Evolutionary conservation across 768 basidiomycete species (phyloP).

Genomic region (Paxillus rubicundulus): DNA sequence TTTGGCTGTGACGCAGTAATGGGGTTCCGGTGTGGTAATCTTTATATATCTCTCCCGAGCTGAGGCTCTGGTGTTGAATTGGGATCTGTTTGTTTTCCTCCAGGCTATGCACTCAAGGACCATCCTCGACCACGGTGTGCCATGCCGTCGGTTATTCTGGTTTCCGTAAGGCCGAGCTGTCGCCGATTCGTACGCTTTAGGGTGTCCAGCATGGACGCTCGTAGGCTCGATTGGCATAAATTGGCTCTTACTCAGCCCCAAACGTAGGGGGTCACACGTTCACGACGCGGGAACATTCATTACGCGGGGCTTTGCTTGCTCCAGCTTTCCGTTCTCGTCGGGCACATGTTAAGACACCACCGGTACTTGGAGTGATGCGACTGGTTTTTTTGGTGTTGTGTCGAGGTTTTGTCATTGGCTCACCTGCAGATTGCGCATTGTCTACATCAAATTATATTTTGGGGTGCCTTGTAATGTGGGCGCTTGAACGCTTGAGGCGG

Average conservation of each 20-base stretch:
- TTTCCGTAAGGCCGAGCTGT: background rate
- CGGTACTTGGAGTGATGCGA: background rate
- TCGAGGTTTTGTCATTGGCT: background rate
- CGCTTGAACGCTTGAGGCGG: slow-evolving; percentile 12
- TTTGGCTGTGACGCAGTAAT: background rate
- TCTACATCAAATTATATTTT: background rate
- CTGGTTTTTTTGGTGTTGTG: background rate
- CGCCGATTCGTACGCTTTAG: background rate
- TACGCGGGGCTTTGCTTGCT: slow-evolving; percentile 1
- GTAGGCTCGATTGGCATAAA: background rate
- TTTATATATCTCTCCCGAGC: too few relatives aligned
- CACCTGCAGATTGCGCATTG: background rate
- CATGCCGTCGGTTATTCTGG: slow-evolving; percentile 9
- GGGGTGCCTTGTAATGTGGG: slow-evolving; percentile 4
- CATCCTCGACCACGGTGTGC: too few relatives aligned
- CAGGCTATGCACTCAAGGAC: background rate
- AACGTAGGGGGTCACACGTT: background rate
- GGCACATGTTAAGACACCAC: background rate
- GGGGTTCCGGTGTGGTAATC: background rate
- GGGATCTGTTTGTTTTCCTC: background rate
- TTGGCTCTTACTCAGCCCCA: slow-evolving; percentile 3
- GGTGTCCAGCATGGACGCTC: background rate
- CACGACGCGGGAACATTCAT: background rate
- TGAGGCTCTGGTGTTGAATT: background rate
- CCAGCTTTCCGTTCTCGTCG: slow-evolving; percentile 19